A percentile compares a stretch with the other conserved stretches of the same genome.
Conservation (phyloP, 1,284 basidiomycete species). For the Pseudozyma sp. region DNA sequence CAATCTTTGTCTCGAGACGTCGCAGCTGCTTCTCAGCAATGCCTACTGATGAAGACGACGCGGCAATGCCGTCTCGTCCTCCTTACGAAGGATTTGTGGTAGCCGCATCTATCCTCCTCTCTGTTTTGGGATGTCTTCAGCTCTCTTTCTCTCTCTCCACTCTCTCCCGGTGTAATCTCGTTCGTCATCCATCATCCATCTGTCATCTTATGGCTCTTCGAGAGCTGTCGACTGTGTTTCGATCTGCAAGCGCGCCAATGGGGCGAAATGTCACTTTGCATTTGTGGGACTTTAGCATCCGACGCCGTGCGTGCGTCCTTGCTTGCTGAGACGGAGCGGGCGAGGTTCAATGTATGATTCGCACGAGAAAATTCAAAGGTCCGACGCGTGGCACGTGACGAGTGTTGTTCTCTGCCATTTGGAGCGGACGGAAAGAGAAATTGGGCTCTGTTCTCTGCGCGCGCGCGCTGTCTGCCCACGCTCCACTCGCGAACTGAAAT, state of each 20-base stretch:
- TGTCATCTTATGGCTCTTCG: neutral
- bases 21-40: slow-evolving; percentile 52
- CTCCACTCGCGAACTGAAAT: slow-evolving; percentile 1
- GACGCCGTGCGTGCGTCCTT: too few relatives aligned
- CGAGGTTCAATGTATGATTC: neutral
- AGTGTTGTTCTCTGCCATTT: slow-evolving; percentile 32
- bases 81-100: neutral
- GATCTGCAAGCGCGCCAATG: too few relatives aligned
- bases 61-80: neutral
- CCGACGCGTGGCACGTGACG: slow-evolving; percentile 33
- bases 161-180: neutral
- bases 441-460: neutral
- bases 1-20: slow-evolving; percentile 60
- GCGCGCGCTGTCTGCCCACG: slow-evolving; percentile 15
- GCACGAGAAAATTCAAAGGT: neutral
- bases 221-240: neutral
- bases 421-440: neutral
- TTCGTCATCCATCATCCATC: neutral
- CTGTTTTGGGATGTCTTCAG: neutral
- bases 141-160: neutral
- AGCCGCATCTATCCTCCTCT: neutral
- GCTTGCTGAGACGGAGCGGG: too few relatives aligned
- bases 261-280: too few relatives aligned
- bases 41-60: slow-evolving; percentile 12
- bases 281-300: too few relatives aligned